These are phyloP conservation scores for Clathrospora elynae DNA, from an alignment of 2,329 filamentous ascomycete genomes.

Conservation along the genomic window DNA sequence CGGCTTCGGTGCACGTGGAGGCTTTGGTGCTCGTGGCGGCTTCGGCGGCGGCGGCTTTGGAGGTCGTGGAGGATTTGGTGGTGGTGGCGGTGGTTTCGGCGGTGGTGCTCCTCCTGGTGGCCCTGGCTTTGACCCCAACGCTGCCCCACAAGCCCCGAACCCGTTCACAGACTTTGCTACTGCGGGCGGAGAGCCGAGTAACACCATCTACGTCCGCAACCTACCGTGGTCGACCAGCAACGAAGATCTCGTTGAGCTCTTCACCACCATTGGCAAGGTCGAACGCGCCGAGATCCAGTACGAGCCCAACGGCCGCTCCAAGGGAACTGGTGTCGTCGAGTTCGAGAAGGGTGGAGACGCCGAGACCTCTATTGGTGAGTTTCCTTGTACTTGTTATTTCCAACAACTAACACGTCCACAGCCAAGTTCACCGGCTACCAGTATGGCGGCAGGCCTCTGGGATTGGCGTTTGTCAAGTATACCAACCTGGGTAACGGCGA, in stretches of 20 bases:
- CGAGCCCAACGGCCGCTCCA: constrained; percentile 92
- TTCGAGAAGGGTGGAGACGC: constrained; percentile 84
- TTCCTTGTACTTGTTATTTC: neutral
- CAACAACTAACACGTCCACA: constrained; percentile 45
- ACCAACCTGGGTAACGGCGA: constrained; percentile 67
- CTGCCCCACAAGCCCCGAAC: constrained; percentile 69
- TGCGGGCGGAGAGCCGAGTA: constrained; percentile 79
- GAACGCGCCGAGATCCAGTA: constrained; percentile 99
- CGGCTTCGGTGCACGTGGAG: constrained; percentile 50
- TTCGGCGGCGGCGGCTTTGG: constrained; percentile 55
- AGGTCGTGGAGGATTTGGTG: constrained; percentile 53
- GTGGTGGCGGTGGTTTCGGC: constrained; percentile 54
- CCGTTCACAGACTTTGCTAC: constrained; percentile 93
- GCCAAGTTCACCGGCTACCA: constrained; percentile 97
- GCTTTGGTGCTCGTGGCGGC: constrained; percentile 59
- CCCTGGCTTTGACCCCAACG: constrained; percentile 55
- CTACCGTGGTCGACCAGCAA: constrained; percentile 99
- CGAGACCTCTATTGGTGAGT: constrained; percentile 80
- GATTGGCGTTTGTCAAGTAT: constrained; percentile 93
- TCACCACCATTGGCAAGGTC: constrained; percentile 97
- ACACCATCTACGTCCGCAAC: constrained; percentile 94
- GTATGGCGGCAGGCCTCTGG: constrained; percentile 92
- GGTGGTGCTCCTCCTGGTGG: constrained; percentile 48
- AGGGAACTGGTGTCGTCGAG: constrained; percentile 93
- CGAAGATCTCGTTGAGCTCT: constrained; percentile 93